Conservation (phyloP, 306 rosid genomes). For the Trichosanthes truncata region DNA sequence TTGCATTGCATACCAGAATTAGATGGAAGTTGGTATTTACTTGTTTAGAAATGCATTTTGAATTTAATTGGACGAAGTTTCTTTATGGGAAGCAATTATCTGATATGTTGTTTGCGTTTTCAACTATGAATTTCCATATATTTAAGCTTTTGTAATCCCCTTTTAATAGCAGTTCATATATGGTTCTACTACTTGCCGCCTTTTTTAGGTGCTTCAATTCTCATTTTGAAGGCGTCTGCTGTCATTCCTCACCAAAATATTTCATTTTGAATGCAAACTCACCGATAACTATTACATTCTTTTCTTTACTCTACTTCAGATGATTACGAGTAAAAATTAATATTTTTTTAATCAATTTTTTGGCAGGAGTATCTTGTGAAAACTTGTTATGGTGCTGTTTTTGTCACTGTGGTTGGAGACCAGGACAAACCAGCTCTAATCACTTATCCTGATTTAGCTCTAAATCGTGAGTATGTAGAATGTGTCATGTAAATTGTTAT, state of each 20-base stretch:
- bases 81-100: neutral
- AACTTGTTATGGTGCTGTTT: constrained; percentile 58
- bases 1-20: neutral
- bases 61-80: neutral
- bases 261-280: neutral
- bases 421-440: constrained; percentile 90
- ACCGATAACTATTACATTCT: neutral
- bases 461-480: constrained; percentile 60
- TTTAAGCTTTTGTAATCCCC: neutral
- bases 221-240: neutral
- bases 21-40: neutral
- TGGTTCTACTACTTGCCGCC: neutral
- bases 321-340: neutral
- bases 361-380: constrained; percentile 74
- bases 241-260: neutral
- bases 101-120: neutral
- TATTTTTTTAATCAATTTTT: constrained; percentile 11
- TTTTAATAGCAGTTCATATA: neutral
- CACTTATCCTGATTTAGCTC: constrained; percentile 88
- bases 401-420: constrained; percentile 84
- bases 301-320: neutral
- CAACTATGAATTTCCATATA: neutral
- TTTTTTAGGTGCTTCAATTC: neutral
- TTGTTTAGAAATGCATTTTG: neutral
- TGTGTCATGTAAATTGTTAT: neutral